These are phyloP conservation scores for Boeremia exigua DNA, from an alignment of 2,329 filamentous ascomycete species.

Conservation along the genomic window DNA sequence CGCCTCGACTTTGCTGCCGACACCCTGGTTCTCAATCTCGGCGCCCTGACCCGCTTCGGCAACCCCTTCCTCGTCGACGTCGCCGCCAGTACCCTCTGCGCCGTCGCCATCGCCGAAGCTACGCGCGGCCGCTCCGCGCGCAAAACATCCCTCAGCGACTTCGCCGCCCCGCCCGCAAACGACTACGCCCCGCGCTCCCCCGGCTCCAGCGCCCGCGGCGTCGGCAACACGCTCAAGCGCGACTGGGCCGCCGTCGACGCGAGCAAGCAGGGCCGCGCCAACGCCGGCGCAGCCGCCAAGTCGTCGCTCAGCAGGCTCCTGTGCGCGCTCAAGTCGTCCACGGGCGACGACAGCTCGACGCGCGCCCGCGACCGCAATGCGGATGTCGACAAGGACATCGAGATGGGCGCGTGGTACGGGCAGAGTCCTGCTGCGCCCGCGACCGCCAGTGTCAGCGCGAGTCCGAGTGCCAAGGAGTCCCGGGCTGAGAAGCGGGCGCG, in stretches of 20 bases:
- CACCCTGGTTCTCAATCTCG: constrained; percentile 53
- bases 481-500: constrained; percentile 35
- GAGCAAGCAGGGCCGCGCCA: constrained; percentile 28
- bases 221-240: constrained; percentile 41
- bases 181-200: constrained; percentile 29
- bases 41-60: constrained; percentile 51
- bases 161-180: constrained; percentile 42
- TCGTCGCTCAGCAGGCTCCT: constrained; percentile 35
- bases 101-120: constrained; percentile 55
- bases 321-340: constrained; percentile 23
- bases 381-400: constrained; percentile 47
- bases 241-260: constrained; percentile 37
- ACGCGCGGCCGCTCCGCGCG: constrained; percentile 35
- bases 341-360: constrained; percentile 8
- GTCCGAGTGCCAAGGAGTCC: constrained; percentile 15
- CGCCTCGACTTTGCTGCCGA: constrained; percentile 53
- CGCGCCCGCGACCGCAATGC: constrained; percentile 2
- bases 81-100: constrained; percentile 50
- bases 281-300: constrained; percentile 25
- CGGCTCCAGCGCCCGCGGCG: constrained; percentile 35
- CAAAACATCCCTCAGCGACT: constrained; percentile 26
- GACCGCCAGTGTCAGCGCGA: constrained; percentile 7
- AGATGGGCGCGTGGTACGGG: constrained; percentile 47
- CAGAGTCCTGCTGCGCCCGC: constrained; percentile 18
- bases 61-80: constrained; percentile 56